Evolutionary conservation across 257 asterid species (phyloP).

Genomic region (Solanum pinnatisectum): DNA sequence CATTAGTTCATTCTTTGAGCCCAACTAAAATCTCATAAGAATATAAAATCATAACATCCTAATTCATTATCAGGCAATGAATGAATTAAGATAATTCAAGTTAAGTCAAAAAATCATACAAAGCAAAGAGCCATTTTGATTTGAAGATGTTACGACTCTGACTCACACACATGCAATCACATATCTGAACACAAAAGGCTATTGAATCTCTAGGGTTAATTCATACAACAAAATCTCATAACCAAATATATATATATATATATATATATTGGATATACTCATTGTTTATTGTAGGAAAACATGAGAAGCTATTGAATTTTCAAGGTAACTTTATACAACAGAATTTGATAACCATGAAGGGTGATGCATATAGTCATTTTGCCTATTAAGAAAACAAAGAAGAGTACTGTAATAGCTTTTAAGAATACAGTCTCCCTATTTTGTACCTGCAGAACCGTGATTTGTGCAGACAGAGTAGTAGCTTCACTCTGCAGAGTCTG

Average conservation of each 20-base stretch:
- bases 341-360: background rate
- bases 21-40: background rate
- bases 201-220: background rate
- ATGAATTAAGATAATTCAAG: background rate
- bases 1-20: background rate
- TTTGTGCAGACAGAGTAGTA: conserved; percentile 81
- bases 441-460: conserved; percentile 71
- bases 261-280: background rate
- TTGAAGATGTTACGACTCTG: background rate
- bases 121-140: background rate
- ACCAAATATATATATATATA: background rate
- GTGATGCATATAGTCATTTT: background rate
- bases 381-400: background rate
- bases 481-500: conserved; percentile 92
- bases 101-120: background rate
- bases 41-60: background rate
- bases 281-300: background rate
- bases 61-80: background rate
- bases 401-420: background rate
- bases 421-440: background rate
- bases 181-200: background rate
- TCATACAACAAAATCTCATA: background rate
- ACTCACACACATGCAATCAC: background rate
- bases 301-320: background rate
- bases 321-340: background rate